phyloP scores from a whole-genome alignment of 768 basidiomycete species.

The Guyanaporus albipodus region DNA sequence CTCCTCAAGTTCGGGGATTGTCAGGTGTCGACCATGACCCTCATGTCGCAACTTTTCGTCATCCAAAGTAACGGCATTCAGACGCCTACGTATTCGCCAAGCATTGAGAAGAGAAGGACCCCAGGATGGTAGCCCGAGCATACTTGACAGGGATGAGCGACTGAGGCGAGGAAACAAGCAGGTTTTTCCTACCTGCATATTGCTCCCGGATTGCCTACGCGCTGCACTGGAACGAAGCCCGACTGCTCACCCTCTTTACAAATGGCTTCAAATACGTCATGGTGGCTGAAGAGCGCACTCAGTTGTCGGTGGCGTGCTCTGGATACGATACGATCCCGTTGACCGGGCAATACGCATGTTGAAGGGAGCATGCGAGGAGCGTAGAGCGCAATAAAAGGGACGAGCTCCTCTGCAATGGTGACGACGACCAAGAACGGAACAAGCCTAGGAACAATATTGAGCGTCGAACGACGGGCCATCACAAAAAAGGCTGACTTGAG shows the following conservation, averaged over 20 bases:
- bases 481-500: conserved; percentile 50
- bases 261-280: conserved; percentile 33
- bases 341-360: conserved; percentile 80
- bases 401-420: conserved; percentile 71
- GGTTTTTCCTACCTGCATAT: conserved; percentile 53
- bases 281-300: conserved; percentile 36
- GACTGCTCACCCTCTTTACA: conserved; percentile 33
- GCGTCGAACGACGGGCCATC: background rate
- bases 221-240: conserved; percentile 22
- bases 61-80: conserved; percentile 48
- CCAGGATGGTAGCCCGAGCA: conserved; percentile 37
- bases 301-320: conserved; percentile 48
- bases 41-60: conserved; percentile 60
- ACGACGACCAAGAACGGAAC: conserved; percentile 76
- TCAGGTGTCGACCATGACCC: conserved; percentile 41
- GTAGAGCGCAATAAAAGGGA: conserved; percentile 82
- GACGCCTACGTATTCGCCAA: conserved; percentile 36
- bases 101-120: conserved; percentile 34
- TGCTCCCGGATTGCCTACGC: conserved; percentile 29
- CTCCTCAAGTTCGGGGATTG: conserved; percentile 53
- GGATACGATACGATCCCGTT: conserved; percentile 60
- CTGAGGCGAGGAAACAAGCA: background rate
- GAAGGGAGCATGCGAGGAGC: conserved; percentile 83
- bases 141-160: conserved; percentile 32
- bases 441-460: conserved; percentile 39